Conservation (phyloP, 2,329 filamentous ascomycete species). For the Apiospora koreana region DNA sequence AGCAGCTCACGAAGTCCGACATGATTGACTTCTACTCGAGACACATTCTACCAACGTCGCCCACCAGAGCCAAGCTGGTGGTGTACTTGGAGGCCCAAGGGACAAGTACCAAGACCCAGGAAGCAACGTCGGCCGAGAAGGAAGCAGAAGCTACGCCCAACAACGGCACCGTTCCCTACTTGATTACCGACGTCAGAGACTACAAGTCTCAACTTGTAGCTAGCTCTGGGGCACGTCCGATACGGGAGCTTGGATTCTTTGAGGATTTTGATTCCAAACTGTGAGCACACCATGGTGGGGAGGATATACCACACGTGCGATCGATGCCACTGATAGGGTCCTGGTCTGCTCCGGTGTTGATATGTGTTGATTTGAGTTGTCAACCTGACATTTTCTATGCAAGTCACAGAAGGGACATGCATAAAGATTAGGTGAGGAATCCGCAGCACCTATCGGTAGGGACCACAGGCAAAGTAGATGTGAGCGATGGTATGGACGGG, state of each 20-base stretch:
- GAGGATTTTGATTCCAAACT: conserved; percentile 85
- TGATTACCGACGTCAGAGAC: conserved; percentile 76
- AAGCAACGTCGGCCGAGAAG: conserved; percentile 39
- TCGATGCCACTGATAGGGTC: not conserved
- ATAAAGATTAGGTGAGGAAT: not conserved
- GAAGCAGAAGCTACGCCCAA: conserved; percentile 36
- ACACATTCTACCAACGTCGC: conserved; percentile 75
- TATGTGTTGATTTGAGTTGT: not conserved
- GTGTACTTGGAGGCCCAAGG: conserved; percentile 81
- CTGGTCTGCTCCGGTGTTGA: not conserved
- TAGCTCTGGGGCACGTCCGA: conserved; percentile 71
- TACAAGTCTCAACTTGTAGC: conserved; percentile 78
- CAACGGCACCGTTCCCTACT: conserved; percentile 54
- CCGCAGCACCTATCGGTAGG: not conserved
- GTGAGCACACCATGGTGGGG: conserved; percentile 38
- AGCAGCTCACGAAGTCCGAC: conserved; percentile 74
- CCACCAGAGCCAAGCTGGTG: conserved; percentile 75
- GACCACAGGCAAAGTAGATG: not conserved
- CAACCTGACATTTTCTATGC: not conserved
- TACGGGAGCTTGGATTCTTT: conserved; percentile 78
- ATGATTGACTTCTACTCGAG: conserved; percentile 77
- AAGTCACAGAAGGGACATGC: not conserved
- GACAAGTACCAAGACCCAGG: conserved; percentile 40
- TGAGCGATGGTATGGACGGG: not conserved
- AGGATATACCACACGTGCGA: not conserved